Percentiles rank a stretch among this genome's conserved stretches.
phyloP scores from a whole-genome alignment of 768 basidiomycete species.

The Tulasnella sp. region DNA sequence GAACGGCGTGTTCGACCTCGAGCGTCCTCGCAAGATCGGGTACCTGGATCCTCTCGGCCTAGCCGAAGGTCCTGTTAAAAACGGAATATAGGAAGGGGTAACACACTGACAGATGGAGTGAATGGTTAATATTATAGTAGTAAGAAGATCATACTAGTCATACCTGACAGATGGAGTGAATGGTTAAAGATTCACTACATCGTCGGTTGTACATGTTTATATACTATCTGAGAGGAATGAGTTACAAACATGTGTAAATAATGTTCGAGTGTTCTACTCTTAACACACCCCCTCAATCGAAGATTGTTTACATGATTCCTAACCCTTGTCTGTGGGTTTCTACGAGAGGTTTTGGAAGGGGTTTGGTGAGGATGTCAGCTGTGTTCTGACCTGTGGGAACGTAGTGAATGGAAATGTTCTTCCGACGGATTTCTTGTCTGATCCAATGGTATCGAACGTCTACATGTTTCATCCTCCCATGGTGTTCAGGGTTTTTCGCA shows the following conservation, averaged over 20 bases:
- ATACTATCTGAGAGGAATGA: too few species aligned
- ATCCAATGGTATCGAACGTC: constrained; percentile 7
- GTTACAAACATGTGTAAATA: too few species aligned
- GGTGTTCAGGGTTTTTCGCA: constrained; percentile 14
- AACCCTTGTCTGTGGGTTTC: background rate
- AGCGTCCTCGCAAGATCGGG: background rate
- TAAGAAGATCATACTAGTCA: too few species aligned
- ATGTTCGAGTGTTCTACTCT: too few species aligned
- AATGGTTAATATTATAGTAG: too few species aligned
- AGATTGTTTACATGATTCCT: background rate
- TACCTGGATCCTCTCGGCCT: background rate
- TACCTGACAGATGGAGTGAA: too few species aligned
- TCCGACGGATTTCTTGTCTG: background rate
- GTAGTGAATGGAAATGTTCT: background rate
- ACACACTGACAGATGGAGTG: too few species aligned
- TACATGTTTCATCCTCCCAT: constrained; percentile 3
- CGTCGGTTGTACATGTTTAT: too few species aligned
- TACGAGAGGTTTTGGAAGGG: background rate
- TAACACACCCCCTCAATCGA: too few species aligned
- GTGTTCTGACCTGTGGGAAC: background rate
- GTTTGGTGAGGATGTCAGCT: constrained; percentile 18
- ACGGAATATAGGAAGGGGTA: too few species aligned
- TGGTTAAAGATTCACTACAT: too few species aligned
- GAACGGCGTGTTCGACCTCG: background rate
- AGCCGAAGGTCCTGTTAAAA: background rate